Base-by-base conservation (phyloP, 2,329 filamentous ascomycete species). In the Neofusicoccum sp. region DNA sequence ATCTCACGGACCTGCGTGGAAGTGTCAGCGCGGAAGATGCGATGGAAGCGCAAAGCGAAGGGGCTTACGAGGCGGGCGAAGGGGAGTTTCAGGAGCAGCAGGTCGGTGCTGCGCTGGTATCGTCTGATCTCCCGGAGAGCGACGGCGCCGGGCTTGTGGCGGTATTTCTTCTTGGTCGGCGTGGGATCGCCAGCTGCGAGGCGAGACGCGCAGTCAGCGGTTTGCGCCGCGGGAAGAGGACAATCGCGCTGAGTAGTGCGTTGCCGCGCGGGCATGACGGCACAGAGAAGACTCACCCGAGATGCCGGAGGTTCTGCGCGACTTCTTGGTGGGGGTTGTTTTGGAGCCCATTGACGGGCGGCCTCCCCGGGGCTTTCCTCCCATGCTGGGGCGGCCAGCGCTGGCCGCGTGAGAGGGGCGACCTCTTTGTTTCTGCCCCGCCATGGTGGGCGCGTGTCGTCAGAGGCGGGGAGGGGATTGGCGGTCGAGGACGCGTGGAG, bases 91-190 rank as follows among this genome's bases (percentile, higher is more conserved):
- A 92, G 89, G 82, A 99, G 93, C 73, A 99, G 84, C 58, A 99
- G 89, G 84, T 98, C 93, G 58, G 94, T 97, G 68, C 90, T 92
- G 85, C 96, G 96, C 85, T 98, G 94, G 86, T 98, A 98, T 77
- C 91, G 90, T 85, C 94, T 90, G 75, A 99, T 99, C 85, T 99
- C 95, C 87, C 93, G 92, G 75, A 98, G 90, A 86, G 94, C 94
- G 83, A 97, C 91, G 77, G 95, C 96, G 86, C 87, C 87, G 70
- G 77, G 76, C 71, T 79, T 81, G 69, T 82, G 83, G 39, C 80
- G 73, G 49, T 70, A 70, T 64, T 73, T 73, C n/a, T 70, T 71
- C 41, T 70, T 71, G 31, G 69, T 63, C 3, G 73, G 74, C 71
- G 12, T 65, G 12, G 66, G 66, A 33, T 67, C 68, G 71, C 76